Evolutionary conservation across 331 rosid genomes (phyloP).

Genomic region (Prunus yedoensis): DNA sequence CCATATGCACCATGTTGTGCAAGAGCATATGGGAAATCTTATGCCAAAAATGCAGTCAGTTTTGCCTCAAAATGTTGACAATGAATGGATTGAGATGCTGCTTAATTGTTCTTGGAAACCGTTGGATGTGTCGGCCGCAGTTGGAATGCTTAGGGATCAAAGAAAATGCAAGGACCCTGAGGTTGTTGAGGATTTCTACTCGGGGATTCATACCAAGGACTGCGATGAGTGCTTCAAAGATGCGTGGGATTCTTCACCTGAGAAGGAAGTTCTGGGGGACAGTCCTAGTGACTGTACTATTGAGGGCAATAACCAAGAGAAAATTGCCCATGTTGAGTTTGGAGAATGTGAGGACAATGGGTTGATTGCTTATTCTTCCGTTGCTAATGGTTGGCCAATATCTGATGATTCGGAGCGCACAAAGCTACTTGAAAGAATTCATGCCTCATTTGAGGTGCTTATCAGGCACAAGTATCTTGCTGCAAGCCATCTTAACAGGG

Average conservation of each 20-base stretch:
- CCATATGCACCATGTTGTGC: slow-evolving; percentile 77
- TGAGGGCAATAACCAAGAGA: slow-evolving; percentile 36
- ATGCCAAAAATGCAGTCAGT: slow-evolving; percentile 65
- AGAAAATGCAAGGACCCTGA: slow-evolving; percentile 37
- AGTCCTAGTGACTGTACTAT: slow-evolving; percentile 28
- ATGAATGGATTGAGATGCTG: slow-evolving; percentile 83
- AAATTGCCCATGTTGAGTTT: slow-evolving; percentile 39
- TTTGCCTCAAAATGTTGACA: slow-evolving; percentile 74
- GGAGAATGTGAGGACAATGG: slow-evolving; percentile 40
- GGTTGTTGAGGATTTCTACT: slow-evolving; percentile 44
- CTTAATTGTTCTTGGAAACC: slow-evolving; percentile 84
- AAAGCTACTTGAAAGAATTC: slow-evolving; percentile 82
- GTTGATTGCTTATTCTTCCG: slow-evolving; percentile 43
- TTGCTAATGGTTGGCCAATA: slow-evolving; percentile 66
- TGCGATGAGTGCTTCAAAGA: slow-evolving; percentile 53
- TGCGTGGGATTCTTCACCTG: slow-evolving; percentile 48
- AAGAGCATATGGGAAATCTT: slow-evolving; percentile 79
- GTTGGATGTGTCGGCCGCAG: slow-evolving; percentile 69
- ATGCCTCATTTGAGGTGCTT: slow-evolving; percentile 64
- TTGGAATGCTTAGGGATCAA: slow-evolving; percentile 59
- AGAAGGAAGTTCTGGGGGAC: slow-evolving; percentile 39
- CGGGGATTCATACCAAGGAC: slow-evolving; percentile 41
- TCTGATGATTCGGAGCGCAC: slow-evolving; percentile 79
- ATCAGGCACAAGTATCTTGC: slow-evolving; percentile 76
- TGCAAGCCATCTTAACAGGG: slow-evolving; percentile 76